Evolutionary conservation across 306 rosid species (phyloP).

Genomic region (Alnus rubra): DNA sequence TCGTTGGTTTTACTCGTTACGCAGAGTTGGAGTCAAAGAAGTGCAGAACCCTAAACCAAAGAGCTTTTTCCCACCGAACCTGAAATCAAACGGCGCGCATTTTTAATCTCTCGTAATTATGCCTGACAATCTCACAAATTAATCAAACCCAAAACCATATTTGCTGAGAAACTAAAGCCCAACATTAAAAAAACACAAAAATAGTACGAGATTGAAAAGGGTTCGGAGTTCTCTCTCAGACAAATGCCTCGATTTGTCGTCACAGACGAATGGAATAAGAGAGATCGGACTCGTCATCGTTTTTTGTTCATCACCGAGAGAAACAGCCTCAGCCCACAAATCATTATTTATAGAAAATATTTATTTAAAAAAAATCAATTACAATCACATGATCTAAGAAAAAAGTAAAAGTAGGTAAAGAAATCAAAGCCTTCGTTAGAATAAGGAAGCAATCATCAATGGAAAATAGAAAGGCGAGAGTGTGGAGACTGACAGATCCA

Average conservation of each 20-base stretch:
- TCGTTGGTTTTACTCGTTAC: not conserved
- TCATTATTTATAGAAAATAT: not conserved
- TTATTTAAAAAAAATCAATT: not conserved
- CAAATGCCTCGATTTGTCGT: conserved; percentile 94
- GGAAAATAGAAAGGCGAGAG: not conserved
- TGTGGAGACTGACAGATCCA: too few relatives aligned
- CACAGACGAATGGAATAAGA: conserved; percentile 59
- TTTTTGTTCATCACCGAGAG: conserved; percentile 69
- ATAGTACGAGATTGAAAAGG: not conserved
- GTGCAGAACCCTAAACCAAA: not conserved
- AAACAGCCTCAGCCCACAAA: conserved; percentile 7
- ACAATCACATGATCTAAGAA: not conserved
- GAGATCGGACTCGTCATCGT: conserved; percentile 84
- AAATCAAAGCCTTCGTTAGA: not conserved
- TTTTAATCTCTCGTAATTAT: conserved; percentile 42
- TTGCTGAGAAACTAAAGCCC: too few relatives aligned
- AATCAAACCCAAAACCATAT: too few relatives aligned
- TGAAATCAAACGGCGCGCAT: not conserved
- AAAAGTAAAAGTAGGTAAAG: not conserved
- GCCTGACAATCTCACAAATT: conserved; percentile 15
- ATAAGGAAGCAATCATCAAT: not conserved
- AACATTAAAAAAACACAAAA: not conserved
- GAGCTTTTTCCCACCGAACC: not conserved
- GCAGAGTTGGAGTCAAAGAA: not conserved
- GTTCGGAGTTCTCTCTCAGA: conserved; percentile 59